Percentiles rank a stretch among this genome's conserved stretches.
phyloP scores from a whole-genome alignment of 2,329 filamentous ascomycete genomes.

The Aspergillus caelatus region DNA sequence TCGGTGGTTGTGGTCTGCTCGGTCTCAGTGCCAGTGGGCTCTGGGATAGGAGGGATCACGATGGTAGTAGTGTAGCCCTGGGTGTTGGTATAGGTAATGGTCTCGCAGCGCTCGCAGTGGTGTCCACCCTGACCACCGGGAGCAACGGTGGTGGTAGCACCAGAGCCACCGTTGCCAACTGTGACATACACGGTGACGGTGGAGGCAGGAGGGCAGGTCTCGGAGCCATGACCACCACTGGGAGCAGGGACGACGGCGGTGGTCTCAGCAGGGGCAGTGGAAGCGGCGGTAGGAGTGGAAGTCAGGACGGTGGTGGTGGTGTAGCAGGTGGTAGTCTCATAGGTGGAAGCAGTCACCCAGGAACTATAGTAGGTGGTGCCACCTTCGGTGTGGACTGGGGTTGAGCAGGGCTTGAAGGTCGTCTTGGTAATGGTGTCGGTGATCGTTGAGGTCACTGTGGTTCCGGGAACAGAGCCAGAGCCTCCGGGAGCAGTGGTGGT shows the following conservation, averaged over 20 bases:
- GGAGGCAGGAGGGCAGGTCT: conserved; percentile 8
- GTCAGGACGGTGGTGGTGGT: conserved; percentile 21
- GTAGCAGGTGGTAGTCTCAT: conserved; percentile 35
- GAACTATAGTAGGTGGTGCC: conserved; percentile 38
- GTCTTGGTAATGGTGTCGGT: conserved; percentile 35
- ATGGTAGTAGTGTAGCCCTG: conserved; percentile 28
- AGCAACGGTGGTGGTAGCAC: background rate
- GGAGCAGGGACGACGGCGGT: background rate
- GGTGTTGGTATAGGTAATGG: conserved; percentile 32
- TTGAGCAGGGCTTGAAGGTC: conserved; percentile 39
- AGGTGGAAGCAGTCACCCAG: conserved; percentile 32
- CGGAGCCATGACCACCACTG: background rate
- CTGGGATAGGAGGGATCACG: conserved; percentile 25
- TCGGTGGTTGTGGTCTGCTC: background rate
- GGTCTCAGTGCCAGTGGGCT: conserved; percentile 1
- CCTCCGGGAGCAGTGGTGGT: background rate
- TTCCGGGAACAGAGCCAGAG: background rate
- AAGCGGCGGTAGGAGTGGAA: conserved; percentile 4
- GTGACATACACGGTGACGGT: conserved; percentile 24
- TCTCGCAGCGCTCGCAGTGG: conserved; percentile 28
- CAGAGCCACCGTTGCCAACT: conserved; percentile 5
- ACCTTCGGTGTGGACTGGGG: conserved; percentile 27
- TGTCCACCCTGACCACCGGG: background rate
- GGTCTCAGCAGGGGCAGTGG: conserved; percentile 2
- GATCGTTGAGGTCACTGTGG: conserved; percentile 17